Conservation (phyloP, 768 basidiomycete species). For the Lactarius sanguifluus region DNA sequence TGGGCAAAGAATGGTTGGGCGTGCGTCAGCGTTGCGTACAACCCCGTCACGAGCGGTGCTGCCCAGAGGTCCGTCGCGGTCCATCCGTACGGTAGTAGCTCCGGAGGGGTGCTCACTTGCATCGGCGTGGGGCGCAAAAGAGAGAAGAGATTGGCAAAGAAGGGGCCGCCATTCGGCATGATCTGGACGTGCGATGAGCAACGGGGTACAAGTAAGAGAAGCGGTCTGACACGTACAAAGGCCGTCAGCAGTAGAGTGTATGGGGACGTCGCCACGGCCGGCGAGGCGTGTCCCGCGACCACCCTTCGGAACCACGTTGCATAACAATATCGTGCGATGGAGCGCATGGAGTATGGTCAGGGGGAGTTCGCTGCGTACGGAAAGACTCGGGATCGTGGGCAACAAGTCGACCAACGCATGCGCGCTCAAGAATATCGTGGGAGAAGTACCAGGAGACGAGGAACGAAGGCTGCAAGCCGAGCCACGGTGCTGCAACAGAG, state of each 20-base stretch:
- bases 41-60: constrained; percentile 70
- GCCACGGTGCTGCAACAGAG: constrained; percentile 25
- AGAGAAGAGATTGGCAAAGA: constrained; percentile 71
- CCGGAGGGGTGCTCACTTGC: constrained; percentile 70
- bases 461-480: constrained; percentile 29
- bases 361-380: constrained; percentile 23
- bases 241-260: constrained; percentile 26
- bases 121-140: constrained; percentile 73
- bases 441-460: constrained; percentile 20
- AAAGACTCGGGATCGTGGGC: constrained; percentile 17
- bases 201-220: not conserved
- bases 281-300: constrained; percentile 22
- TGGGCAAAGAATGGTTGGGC: constrained; percentile 70
- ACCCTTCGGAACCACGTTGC: constrained; percentile 23
- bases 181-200: constrained; percentile 17
- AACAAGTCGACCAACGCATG: constrained; percentile 25
- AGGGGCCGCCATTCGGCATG: constrained; percentile 60
- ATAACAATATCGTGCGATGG: constrained; percentile 25
- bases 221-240: constrained; percentile 16
- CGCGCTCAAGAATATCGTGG: constrained; percentile 15
- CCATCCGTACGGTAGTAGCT: constrained; percentile 84
- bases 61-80: constrained; percentile 82
- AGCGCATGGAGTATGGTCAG: constrained; percentile 27
- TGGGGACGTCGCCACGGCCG: constrained; percentile 22
- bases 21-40: constrained; percentile 83